Base-by-base conservation (phyloP, 2,329 filamentous ascomycete genomes). In the Aspergillus sp. region DNA sequence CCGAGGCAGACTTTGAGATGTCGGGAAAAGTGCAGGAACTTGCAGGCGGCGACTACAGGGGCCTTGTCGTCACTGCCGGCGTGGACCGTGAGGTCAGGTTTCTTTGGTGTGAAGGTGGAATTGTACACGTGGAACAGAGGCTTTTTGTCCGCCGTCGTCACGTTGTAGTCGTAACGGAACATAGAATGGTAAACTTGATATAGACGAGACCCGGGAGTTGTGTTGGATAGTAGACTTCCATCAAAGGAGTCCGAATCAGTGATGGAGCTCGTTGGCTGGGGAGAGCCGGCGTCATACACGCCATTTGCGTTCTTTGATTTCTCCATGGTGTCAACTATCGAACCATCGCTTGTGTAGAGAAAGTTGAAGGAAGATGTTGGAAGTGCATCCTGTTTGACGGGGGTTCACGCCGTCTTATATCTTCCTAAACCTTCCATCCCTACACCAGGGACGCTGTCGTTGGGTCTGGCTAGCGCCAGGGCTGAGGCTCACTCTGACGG, bases 11-110 rank as follows among this genome's bases (percentile, higher is more conserved):
- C 56, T 52, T 69, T 67, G 16, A 60, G 55, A 49, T 66, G 61
- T 14, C 62, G 60, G 5, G 69, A 71, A 48, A 72, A 65, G 34
- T 65, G 63, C 10, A 61, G 49, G 50, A 69, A 73, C 42, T 72
- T 70, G 52, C 63, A 65, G 4, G 66, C 58, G 0, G 63, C 69
- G 38, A 61, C 60, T 16, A 69, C 49, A 10, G 66, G 64, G 3
- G 57, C 66, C 3, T 52, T 60, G 5, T 58, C 57, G 54, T 65
- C 57, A 3, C 54, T 21, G 11, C 69, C 65, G 1, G 56, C 47
- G 55, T 73, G 68, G 46, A 72, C 57, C 1, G 67, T 70, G 6
- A 73, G 56, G 16, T 71, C 68, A 16, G 69, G 63, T 47, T 67
- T 71, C 16, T 61, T 62, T 4, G 66, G 64, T n/a, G 55, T 64